A percentile compares a stretch with the other conserved stretches of the same genome.
phyloP scores from a whole-genome alignment of 1,284 basidiomycete genomes.

The Malassezia arunalokei region DNA sequence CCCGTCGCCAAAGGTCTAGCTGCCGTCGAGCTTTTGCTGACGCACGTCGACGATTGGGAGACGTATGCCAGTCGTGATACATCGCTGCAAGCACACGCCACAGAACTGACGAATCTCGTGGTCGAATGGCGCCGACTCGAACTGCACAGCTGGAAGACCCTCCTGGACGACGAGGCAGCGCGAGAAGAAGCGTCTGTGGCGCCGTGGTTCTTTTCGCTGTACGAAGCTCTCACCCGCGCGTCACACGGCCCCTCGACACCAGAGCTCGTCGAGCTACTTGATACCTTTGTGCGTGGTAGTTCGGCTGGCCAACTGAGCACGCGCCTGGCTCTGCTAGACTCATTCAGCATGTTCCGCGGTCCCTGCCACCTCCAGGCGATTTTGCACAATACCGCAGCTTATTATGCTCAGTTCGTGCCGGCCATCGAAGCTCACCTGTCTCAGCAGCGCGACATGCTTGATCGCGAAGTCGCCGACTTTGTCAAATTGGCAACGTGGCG shows the following conservation, averaged over 20 bases:
- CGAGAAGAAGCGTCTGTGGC: slow-evolving; percentile 50
- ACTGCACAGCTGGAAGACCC: slow-evolving; percentile 68
- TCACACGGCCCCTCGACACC: slow-evolving; percentile 52
- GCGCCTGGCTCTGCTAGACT: slow-evolving; percentile 60
- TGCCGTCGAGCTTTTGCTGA: slow-evolving; percentile 70
- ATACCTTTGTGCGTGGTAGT: slow-evolving; percentile 66
- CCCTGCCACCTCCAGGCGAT: not conserved
- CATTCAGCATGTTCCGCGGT: slow-evolving; percentile 52
- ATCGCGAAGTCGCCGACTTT: slow-evolving; percentile 70
- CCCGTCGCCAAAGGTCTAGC: slow-evolving; percentile 74
- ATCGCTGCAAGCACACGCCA: slow-evolving; percentile 60
- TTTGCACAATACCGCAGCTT: slow-evolving; percentile 57
- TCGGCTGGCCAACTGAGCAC: slow-evolving; percentile 69
- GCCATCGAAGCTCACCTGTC: slow-evolving; percentile 53
- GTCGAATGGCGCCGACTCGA: slow-evolving; percentile 85
- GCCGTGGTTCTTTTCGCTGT: slow-evolving; percentile 85
- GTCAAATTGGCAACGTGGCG: slow-evolving; percentile 97
- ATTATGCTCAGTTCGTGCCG: slow-evolving; percentile 58
- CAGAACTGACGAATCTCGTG: slow-evolving; percentile 61
- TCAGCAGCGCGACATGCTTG: slow-evolving; percentile 57
- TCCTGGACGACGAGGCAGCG: slow-evolving; percentile 54
- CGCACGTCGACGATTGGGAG: slow-evolving; percentile 93
- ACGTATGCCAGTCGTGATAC: slow-evolving; percentile 80
- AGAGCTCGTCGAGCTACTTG: slow-evolving; percentile 64
- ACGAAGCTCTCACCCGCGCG: slow-evolving; percentile 58